Evolutionary conservation across 2,329 filamentous ascomycete species (phyloP).

Genomic region (Alternaria novae-zelandiae): DNA sequence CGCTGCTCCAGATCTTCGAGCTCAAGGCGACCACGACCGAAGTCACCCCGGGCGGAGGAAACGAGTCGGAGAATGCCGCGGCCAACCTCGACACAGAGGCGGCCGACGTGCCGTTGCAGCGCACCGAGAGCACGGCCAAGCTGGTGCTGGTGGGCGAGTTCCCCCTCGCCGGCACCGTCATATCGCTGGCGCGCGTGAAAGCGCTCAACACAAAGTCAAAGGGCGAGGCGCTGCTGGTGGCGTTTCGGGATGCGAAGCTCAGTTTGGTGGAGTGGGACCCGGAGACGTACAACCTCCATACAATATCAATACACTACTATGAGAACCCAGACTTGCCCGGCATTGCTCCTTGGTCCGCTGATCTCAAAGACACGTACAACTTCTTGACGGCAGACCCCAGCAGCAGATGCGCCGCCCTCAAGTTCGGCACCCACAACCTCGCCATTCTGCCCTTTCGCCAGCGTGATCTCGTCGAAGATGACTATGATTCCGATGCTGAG

Average conservation of each 20-base stretch:
- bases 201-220: constrained; percentile 75
- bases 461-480: constrained; percentile 84
- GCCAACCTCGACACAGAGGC: constrained; percentile 59
- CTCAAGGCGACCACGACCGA: constrained; percentile 72
- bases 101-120: constrained; percentile 55
- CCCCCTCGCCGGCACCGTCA: constrained; percentile 81
- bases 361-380: constrained; percentile 77
- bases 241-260: constrained; percentile 89
- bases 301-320: constrained; percentile 96
- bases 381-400: constrained; percentile 87
- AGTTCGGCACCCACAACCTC: constrained; percentile 86
- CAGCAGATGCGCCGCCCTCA: constrained; percentile 91
- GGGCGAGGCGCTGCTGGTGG: constrained; percentile 81
- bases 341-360: constrained; percentile 76
- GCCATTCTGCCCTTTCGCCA: constrained; percentile 94
- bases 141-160: constrained; percentile 87
- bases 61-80: constrained; percentile 47
- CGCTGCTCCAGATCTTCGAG: constrained; percentile 88
- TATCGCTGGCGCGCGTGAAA: constrained; percentile 80
- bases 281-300: constrained; percentile 77
- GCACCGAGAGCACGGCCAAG: constrained; percentile 73
- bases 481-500: constrained; percentile 84
- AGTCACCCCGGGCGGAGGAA: constrained; percentile 51
- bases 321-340: constrained; percentile 89
- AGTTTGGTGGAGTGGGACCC: constrained; percentile 95